Conservation (phyloP, 1,139 yeast genomes). For the Suhomyces kunorum region DNA sequence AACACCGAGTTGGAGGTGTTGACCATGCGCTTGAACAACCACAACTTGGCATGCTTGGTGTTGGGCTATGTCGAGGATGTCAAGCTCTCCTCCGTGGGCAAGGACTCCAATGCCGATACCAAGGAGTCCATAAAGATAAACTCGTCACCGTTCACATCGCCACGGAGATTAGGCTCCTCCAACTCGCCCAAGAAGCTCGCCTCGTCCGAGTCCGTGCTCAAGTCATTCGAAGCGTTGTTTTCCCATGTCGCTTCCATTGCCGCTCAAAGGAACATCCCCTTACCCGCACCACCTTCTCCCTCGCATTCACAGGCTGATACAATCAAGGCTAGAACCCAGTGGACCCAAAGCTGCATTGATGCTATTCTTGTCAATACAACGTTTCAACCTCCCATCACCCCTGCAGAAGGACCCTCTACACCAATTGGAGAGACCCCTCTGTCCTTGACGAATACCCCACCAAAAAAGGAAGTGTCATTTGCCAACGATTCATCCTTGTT, state of each 20-base stretch:
- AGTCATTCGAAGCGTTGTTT: constrained; percentile 47
- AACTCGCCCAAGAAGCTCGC: constrained; percentile 10
- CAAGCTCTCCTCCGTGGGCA: constrained; percentile 21
- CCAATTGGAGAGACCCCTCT: constrained; percentile 3
- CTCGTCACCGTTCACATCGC: constrained; percentile 14
- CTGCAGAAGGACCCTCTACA: constrained; percentile 4
- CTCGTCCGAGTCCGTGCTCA: constrained; percentile 14
- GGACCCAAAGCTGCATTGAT: constrained; percentile 60
- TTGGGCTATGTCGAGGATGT: constrained; percentile 51
- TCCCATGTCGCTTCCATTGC: constrained; percentile 57
- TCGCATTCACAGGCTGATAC: constrained; percentile 24
- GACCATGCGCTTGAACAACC: constrained; percentile 34
- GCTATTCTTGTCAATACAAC: constrained; percentile 23
- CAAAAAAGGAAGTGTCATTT: constrained; percentile 4
- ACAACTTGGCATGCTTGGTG: constrained; percentile 46
- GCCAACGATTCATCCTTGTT: constrained; percentile 29
- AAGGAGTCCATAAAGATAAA: neutral
- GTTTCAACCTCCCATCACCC: constrained; percentile 4
- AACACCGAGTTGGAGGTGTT: constrained; percentile 35
- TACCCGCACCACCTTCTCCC: constrained; percentile 48
- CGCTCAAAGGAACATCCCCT: constrained; percentile 47
- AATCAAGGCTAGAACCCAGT: constrained; percentile 37
- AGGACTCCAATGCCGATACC: constrained; percentile 6
- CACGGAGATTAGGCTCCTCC: constrained; percentile 8
- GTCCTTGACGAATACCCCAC: constrained; percentile 3